Percentiles rank a stretch among this genome's conserved stretches.
Conservation (phyloP, 441 rosid genomes). For the Arabidopsis hybrid region DNA sequence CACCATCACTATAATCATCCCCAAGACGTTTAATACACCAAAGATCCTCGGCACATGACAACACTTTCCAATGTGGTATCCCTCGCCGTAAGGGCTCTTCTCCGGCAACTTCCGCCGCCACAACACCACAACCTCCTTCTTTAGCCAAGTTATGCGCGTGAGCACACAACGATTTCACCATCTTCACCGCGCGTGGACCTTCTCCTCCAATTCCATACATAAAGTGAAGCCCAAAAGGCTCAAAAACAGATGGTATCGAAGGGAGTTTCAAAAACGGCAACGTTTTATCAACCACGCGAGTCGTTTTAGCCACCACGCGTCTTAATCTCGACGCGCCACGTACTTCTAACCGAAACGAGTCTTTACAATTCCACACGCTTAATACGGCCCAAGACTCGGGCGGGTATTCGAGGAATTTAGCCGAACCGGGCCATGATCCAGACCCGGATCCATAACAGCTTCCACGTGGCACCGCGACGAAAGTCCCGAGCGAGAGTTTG, state of each 20-base stretch:
- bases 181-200: constrained; percentile 69
- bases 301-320: constrained; percentile 66
- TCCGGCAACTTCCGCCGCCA: constrained; percentile 83
- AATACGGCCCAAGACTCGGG: constrained; percentile 94
- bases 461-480: constrained; percentile 84
- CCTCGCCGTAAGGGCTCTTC: constrained; percentile 74
- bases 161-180: constrained; percentile 68
- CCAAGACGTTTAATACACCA: constrained; percentile 96
- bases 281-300: constrained; percentile 68
- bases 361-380: constrained; percentile 90
- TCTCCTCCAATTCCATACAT: constrained; percentile 91
- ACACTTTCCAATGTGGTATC: constrained; percentile 86
- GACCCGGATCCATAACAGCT: constrained; percentile 42
- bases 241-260: constrained; percentile 81
- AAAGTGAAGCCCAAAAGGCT: constrained; percentile 81
- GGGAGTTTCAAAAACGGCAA: constrained; percentile 84
- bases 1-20: constrained; percentile 84
- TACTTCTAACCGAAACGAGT: constrained; percentile 72
- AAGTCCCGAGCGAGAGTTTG: constrained; percentile 78
- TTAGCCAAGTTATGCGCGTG: constrained; percentile 88
- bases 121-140: constrained; percentile 67
- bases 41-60: constrained; percentile 85
- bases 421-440: constrained; percentile 74
- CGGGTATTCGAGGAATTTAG: constrained; percentile 60
- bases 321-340: constrained; percentile 75